phyloP scores from a whole-genome alignment of 176 grass and related monocot species.

The Musa schizocarpa region DNA sequence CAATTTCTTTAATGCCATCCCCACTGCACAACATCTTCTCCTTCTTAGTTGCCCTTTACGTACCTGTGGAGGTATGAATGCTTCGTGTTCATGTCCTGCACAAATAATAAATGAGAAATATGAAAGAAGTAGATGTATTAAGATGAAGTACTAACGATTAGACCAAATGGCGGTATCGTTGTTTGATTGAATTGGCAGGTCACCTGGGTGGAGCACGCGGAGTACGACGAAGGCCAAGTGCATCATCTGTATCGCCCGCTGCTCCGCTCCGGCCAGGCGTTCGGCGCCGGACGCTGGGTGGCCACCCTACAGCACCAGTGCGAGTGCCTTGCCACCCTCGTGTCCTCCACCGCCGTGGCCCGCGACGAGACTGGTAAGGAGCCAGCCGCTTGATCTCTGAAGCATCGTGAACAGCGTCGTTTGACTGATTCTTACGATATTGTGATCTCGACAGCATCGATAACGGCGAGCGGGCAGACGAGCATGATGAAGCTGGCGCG shows the following conservation, averaged over 20 bases:
- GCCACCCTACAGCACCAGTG: conserved; percentile 26
- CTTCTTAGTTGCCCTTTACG: too few relatives aligned
- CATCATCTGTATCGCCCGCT: conserved; percentile 10
- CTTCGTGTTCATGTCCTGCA: background rate
- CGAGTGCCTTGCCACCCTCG: conserved; percentile 11
- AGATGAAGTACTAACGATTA: background rate
- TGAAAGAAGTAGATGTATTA: background rate
- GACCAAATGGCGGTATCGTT: too few relatives aligned
- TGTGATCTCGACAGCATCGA: conserved; percentile 4
- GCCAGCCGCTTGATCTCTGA: too few relatives aligned
- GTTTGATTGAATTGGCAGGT: conserved; percentile 26
- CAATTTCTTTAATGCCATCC: too few relatives aligned
- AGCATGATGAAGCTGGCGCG: conserved; percentile 27
- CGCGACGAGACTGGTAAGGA: conserved; percentile 30
- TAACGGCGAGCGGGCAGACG: conserved; percentile 22
- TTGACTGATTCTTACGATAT: background rate
- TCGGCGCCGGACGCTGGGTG: conserved; percentile 57
- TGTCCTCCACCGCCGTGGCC: conserved; percentile 33
- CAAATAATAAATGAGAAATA: background rate
- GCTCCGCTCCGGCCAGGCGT: conserved; percentile 26
- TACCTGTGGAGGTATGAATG: too few relatives aligned
- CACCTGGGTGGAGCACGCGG: conserved; percentile 36
- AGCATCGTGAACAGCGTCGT: background rate
- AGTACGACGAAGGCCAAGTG: conserved; percentile 10
- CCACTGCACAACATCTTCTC: too few relatives aligned